These are phyloP conservation scores for Mycogone perniciosa DNA, from an alignment of 2,329 filamentous ascomycete genomes.

Conservation along the genomic window DNA sequence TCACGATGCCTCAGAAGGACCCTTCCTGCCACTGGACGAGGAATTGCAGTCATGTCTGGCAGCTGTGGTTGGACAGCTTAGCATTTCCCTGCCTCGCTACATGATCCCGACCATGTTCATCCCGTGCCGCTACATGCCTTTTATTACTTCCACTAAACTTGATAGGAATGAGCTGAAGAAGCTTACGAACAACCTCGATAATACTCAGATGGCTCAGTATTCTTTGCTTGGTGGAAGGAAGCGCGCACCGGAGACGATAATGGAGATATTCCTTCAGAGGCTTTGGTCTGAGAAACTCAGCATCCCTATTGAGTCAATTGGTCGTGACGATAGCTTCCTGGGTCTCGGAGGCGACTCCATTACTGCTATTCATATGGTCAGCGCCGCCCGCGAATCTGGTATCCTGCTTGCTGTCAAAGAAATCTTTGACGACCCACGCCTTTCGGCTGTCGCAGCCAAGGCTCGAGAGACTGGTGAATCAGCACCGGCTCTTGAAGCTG, in stretches of 20 bases:
- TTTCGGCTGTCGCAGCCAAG: slow-evolving; percentile 5
- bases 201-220: slow-evolving; percentile 1
- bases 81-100: slow-evolving; percentile 2
- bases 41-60: neutral
- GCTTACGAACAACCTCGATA: neutral
- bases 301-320: slow-evolving; percentile 10
- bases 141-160: slow-evolving; percentile 8
- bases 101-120: slow-evolving; percentile 10
- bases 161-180: slow-evolving; percentile 6
- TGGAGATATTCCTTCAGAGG: slow-evolving; percentile 5
- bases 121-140: slow-evolving; percentile 6
- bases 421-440: slow-evolving; percentile 14
- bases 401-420: slow-evolving; percentile 11
- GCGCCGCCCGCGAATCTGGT: neutral
- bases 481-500: neutral
- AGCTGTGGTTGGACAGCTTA: neutral
- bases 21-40: slow-evolving; percentile 2
- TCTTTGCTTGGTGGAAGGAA: slow-evolving; percentile 1
- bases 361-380: slow-evolving; percentile 8
- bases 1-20: neutral
- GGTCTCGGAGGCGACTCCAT: slow-evolving; percentile 18
- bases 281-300: slow-evolving; percentile 8
- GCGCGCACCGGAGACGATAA: slow-evolving; percentile 1
- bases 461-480: slow-evolving; percentile 1
- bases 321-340: slow-evolving; percentile 17